Percentiles rank a stretch among this genome's conserved stretches.
Conservation (phyloP, 1,284 basidiomycete species). For the Sparassis latifolia region DNA sequence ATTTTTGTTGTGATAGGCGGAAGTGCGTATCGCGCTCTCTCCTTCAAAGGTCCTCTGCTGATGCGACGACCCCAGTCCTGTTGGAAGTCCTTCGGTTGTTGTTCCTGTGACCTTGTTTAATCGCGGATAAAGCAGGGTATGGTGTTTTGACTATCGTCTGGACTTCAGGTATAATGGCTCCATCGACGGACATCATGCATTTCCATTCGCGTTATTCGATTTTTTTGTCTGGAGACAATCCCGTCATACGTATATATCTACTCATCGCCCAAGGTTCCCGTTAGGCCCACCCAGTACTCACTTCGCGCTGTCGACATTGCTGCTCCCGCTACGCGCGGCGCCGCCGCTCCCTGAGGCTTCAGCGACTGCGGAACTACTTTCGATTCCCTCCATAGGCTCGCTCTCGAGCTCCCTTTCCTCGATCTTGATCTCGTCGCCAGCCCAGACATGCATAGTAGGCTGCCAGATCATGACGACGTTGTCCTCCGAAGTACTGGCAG, state of each 20-base stretch:
- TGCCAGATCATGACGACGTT: conserved; percentile 88
- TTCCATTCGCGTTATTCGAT: no score
- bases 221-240: no score
- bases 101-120: conserved; percentile 42
- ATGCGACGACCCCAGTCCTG: conserved; percentile 41
- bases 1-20: conserved; percentile 73
- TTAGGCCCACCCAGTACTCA: not conserved
- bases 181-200: no score
- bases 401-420: conserved; percentile 74
- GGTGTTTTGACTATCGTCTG: not conserved
- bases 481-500: conserved; percentile 76
- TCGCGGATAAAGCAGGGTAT: not conserved
- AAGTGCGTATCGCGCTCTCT: conserved; percentile 39
- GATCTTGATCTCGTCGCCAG: conserved; percentile 72
- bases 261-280: no score
- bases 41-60: conserved; percentile 4
- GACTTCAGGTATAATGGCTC: no score
- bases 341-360: conserved; percentile 1
- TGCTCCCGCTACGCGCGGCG: not conserved
- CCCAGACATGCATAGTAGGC: conserved; percentile 83
- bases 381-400: conserved; percentile 71
- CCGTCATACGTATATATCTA: no score
- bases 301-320: conserved; percentile 1
- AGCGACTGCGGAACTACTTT: conserved; percentile 23
- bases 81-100: conserved; percentile 64